Evolutionary conservation across 2,329 filamentous ascomycete genomes (phyloP), one percentile per base, ranked within the genome.

Genomic region (Eutypa lata): DNA sequence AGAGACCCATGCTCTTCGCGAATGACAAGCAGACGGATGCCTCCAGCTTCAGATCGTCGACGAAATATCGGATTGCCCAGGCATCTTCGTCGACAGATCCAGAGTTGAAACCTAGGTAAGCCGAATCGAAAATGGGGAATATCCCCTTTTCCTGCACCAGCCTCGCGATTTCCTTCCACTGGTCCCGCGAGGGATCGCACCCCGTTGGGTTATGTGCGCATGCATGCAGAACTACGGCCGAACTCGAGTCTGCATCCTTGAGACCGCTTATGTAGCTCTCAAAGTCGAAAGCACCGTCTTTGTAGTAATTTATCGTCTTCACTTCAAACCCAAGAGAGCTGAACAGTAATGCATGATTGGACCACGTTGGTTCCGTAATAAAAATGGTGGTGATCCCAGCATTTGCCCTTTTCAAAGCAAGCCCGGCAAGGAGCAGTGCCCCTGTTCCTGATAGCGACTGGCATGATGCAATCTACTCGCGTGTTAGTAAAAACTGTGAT

Each of bases 1-100:
- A 75, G 0, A 75, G 57, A 1, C 73, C 73, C 66, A 84, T 82
- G 65, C 78, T 83, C 71, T 86, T 86, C 2, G 83, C 80, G 59
- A 85, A 86, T 0, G 82, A 86, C 64, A 83, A 74, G 47, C 80
- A 80, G 3, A 86, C 70, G 49, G 79, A 77, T 4, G 81, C 73
- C 65, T 85, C 81, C 52, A 76, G 62, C 1, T 61, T 61, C 7
- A 71, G 58, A 24, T 68, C 65, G 14, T 69, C 65, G 16, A 69
- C 59, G 38, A 69, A 69, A 49, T 65, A 53, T 10, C 62, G 60
- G 31, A 70, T 62, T 1, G 65, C 59, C 59, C 62, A 69, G 19
- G 64, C 63, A 56, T 70, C 68, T 38, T 61, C 56, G 51, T 68
- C 64, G 10, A 67, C 51, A 18, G 51, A 55, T 7, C 68, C 67